Percentiles rank a stretch among this genome's conserved stretches.
Conservation (phyloP, 2,329 filamentous ascomycete genomes). For the Rhinocladiella similis region DNA sequence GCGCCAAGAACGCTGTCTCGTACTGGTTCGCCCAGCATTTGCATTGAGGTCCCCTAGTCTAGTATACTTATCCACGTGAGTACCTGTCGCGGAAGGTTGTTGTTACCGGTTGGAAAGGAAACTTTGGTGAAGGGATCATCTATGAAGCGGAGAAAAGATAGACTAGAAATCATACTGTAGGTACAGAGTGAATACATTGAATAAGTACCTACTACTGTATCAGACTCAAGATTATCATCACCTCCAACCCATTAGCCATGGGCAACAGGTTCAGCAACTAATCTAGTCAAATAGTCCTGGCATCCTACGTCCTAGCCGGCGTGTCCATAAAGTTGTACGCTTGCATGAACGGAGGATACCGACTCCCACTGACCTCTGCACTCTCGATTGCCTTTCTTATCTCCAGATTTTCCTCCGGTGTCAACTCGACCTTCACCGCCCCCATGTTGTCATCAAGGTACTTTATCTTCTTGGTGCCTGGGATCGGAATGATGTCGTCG, state of each 20-base stretch:
- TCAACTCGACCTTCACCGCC: slow-evolving; percentile 30
- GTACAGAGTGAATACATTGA: too few species aligned
- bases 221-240: too few species aligned
- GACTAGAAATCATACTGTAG: too few species aligned
- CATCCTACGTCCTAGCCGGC: not conserved
- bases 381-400: not conserved
- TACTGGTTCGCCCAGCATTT: slow-evolving; percentile 39
- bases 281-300: too few species aligned
- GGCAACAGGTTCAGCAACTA: too few species aligned
- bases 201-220: too few species aligned
- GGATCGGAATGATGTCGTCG: slow-evolving; percentile 61
- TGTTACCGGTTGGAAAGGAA: too few species aligned
- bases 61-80: too few species aligned
- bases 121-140: too few species aligned
- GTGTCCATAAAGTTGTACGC: not conserved
- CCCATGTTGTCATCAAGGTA: slow-evolving; percentile 47
- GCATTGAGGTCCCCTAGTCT: not conserved
- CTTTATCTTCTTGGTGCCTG: slow-evolving; percentile 53
- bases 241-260: too few species aligned
- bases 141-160: too few species aligned
- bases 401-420: slow-evolving; percentile 26
- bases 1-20: slow-evolving; percentile 51
- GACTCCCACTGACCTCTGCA: not conserved
- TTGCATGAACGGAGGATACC: not conserved
- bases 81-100: too few species aligned